phyloP scores from a whole-genome alignment of 1,139 yeast genomes.

The Taiozyma sp. region DNA sequence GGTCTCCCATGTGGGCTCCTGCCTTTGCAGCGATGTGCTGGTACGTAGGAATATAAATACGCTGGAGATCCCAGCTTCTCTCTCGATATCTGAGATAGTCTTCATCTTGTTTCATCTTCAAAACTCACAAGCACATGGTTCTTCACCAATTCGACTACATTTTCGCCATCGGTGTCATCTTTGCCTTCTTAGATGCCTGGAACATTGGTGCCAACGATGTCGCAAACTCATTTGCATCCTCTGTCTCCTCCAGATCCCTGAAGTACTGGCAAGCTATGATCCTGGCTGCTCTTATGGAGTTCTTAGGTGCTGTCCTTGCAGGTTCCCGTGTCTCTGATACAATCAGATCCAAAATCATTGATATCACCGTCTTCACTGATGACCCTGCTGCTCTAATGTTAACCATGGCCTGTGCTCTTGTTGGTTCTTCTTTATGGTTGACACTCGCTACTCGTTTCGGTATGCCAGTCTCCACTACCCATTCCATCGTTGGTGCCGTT shows the following conservation, averaged over 20 bases:
- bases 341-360: constrained; percentile 57
- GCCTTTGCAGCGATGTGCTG: background rate
- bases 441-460: constrained; percentile 63
- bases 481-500: constrained; percentile 73
- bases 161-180: constrained; percentile 62
- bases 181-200: constrained; percentile 79
- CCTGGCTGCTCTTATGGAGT: constrained; percentile 64
- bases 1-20: background rate
- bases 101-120: background rate
- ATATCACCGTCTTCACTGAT: constrained; percentile 41
- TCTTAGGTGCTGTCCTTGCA: constrained; percentile 69
- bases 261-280: constrained; percentile 75
- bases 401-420: constrained; percentile 70
- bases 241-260: constrained; percentile 65
- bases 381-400: constrained; percentile 72
- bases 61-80: background rate
- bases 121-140: constrained; percentile 16
- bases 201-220: constrained; percentile 84
- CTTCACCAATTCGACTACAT: constrained; percentile 61
- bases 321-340: constrained; percentile 72
- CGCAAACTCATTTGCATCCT: constrained; percentile 75
- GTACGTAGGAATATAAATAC: background rate
- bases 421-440: constrained; percentile 75
- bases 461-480: constrained; percentile 78
- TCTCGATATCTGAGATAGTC: constrained; percentile 1